Percentiles rank a stretch among this genome's conserved stretches.
Conservation (phyloP, 331 rosid genomes). For the Pyrus hybrid region DNA sequence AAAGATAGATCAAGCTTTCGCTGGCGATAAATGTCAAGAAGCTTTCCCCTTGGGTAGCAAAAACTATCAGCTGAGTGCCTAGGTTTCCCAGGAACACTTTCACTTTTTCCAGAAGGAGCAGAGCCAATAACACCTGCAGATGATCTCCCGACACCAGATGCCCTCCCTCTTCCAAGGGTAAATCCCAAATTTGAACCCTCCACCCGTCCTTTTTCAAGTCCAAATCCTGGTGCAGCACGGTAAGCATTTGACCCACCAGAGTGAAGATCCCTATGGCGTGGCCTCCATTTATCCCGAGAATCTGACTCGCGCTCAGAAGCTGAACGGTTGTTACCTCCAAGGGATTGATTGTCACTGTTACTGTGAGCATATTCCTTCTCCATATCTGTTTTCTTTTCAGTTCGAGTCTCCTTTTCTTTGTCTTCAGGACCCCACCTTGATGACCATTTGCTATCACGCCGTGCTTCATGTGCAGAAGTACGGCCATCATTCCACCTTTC, state of each 20-base stretch:
- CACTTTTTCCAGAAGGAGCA: constrained; percentile 20
- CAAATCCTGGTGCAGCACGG: constrained; percentile 62
- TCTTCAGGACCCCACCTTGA: constrained; percentile 63
- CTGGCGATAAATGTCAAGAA: constrained; percentile 50
- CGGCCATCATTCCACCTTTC: constrained; percentile 58
- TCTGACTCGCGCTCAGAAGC: constrained; percentile 50
- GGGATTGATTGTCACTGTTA: constrained; percentile 33
- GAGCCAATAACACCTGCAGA: constrained; percentile 22
- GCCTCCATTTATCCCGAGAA: constrained; percentile 67
- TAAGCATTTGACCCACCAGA: constrained; percentile 32
- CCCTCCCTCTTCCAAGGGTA: constrained; percentile 46
- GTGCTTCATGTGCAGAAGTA: constrained; percentile 31
- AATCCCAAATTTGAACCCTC: constrained; percentile 47
- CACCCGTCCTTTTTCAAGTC: constrained; percentile 41
- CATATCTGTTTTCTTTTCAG: constrained; percentile 38
- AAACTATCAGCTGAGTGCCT: constrained; percentile 21
- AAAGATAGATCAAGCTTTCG: constrained; percentile 27
- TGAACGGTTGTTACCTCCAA: constrained; percentile 29
- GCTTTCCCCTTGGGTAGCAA: constrained; percentile 53
- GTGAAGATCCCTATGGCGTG: constrained; percentile 55
- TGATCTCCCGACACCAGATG: constrained; percentile 31
- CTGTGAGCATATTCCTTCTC: constrained; percentile 41
- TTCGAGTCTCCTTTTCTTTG: constrained; percentile 47
- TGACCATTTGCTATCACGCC: constrained; percentile 60
- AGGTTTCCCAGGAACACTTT: constrained; percentile 27